Conservation (phyloP, 768 basidiomycete species). For the Termitomyces sp. region DNA sequence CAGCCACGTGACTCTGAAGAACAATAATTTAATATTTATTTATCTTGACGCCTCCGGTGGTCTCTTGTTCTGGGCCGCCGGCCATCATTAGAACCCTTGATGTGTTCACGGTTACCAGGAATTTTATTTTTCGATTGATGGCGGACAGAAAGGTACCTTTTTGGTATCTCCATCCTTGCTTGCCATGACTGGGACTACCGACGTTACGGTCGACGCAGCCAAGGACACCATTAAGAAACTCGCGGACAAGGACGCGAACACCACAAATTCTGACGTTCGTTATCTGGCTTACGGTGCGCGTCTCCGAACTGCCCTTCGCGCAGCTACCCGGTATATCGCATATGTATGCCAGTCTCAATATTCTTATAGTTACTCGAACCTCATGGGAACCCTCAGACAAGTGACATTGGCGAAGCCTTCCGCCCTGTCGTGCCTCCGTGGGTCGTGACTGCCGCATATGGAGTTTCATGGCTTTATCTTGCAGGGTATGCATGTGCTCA, state of each 20-base stretch:
- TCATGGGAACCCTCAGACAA: constrained; percentile 42
- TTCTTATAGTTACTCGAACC: constrained; percentile 14
- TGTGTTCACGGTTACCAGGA: not conserved
- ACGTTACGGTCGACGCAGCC: constrained; percentile 34
- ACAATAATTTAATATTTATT: not conserved
- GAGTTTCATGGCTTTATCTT: constrained; percentile 78
- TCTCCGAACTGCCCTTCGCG: constrained; percentile 68
- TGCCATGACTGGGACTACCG: constrained; percentile 26
- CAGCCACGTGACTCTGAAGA: constrained; percentile 11
- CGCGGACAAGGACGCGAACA: constrained; percentile 59
- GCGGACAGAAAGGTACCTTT: not conserved
- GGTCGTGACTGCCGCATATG: constrained; percentile 74
- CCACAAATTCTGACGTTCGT: constrained; percentile 61
- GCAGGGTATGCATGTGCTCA: constrained; percentile 32
- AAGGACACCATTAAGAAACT: constrained; percentile 50
- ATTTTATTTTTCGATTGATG: constrained; percentile 1
- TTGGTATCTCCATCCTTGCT: not conserved
- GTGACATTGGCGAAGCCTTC: constrained; percentile 82
- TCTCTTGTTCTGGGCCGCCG: not conserved
- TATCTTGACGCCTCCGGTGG: not conserved
- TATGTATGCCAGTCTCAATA: constrained; percentile 44
- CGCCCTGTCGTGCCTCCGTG: constrained; percentile 71
- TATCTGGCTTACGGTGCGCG: constrained; percentile 79
- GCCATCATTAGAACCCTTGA: not conserved
- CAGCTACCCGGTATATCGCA: constrained; percentile 67